A percentile compares a stretch with the other conserved stretches of the same genome.
phyloP scores from a whole-genome alignment of 352 stramenopile genomes.

The Phytophthora kernoviae region DNA sequence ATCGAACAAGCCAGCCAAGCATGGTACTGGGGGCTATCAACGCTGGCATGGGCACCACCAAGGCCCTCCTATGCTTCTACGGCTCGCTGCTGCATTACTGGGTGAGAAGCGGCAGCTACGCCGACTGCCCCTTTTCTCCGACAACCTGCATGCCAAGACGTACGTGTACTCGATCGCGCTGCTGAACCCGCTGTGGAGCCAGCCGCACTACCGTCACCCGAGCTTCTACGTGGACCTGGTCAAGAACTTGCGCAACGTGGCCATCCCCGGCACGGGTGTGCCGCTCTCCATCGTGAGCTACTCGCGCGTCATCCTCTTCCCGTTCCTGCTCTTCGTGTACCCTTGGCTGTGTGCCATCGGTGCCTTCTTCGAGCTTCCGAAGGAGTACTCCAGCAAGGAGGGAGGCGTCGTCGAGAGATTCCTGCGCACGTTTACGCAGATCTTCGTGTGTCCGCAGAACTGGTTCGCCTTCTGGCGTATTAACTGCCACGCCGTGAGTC shows the following conservation, averaged over 20 bases:
- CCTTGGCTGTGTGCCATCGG: constrained; percentile 84
- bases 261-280: constrained; percentile 96
- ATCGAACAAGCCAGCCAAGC: constrained; percentile 6
- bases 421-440: constrained; percentile 87
- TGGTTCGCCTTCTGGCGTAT: constrained; percentile 98
- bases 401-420: constrained; percentile 88
- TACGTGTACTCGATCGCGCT: constrained; percentile 96
- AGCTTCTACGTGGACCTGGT: constrained; percentile 95
- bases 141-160: constrained; percentile 87
- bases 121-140: constrained; percentile 79
- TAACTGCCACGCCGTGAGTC: constrained; percentile 95
- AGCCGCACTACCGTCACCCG: constrained; percentile 96
- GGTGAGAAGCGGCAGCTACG: constrained; percentile 73
- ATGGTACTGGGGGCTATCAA: constrained; percentile 22
- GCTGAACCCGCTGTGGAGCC: constrained; percentile 93
- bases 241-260: constrained; percentile 98
- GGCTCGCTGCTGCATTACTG: constrained; percentile 82
- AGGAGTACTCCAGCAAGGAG: constrained; percentile 65
- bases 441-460: constrained; percentile 90
- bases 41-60: constrained; percentile 25
- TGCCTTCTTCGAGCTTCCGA: constrained; percentile 76
- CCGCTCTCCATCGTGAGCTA: constrained; percentile 91
- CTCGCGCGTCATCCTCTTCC: constrained; percentile 81
- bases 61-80: constrained; percentile 76
- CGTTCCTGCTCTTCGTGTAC: constrained; percentile 90